phyloP scores from a whole-genome alignment of 768 basidiomycete species.

The Trametes coccinea region DNA sequence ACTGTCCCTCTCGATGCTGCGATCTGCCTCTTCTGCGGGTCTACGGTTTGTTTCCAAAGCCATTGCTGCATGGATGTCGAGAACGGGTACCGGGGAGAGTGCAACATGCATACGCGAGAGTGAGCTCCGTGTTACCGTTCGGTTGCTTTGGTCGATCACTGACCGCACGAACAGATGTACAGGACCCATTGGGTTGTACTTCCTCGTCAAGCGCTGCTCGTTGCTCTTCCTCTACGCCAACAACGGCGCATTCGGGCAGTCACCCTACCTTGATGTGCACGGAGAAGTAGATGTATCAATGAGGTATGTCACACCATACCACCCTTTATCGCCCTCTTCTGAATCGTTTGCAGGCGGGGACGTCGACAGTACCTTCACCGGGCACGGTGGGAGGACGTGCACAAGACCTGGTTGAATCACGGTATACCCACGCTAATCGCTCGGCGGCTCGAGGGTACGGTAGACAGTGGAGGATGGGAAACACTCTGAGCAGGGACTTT shows the following conservation, averaged over 20 bases:
- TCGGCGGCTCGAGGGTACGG: constrained; percentile 80
- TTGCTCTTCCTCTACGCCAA: constrained; percentile 85
- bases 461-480: constrained; percentile 95
- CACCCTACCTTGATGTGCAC: constrained; percentile 92
- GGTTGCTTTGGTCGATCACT: neutral
- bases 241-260: constrained; percentile 84
- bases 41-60: constrained; percentile 85
- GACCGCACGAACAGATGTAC: constrained; percentile 63
- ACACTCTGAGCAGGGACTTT: constrained; percentile 49
- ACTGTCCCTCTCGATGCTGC: constrained; percentile 84
- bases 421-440: constrained; percentile 89
- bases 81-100: constrained; percentile 74
- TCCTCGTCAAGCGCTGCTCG: constrained; percentile 90
- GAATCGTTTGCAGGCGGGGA: constrained; percentile 59
- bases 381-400: constrained; percentile 87
- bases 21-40: constrained; percentile 89
- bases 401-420: constrained; percentile 88
- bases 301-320: constrained; percentile 53
- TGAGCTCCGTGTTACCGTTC: constrained; percentile 44
- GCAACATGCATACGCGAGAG: constrained; percentile 95
- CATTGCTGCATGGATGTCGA: constrained; percentile 86
- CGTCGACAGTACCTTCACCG: constrained; percentile 85
- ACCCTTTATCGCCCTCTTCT: neutral
- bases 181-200: constrained; percentile 85
- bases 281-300: constrained; percentile 92